A percentile compares a stretch with the other conserved stretches of the same genome.
Conservation (phyloP, 352 stramenopile genomes). For the Phytophthora tentaculata region DNA sequence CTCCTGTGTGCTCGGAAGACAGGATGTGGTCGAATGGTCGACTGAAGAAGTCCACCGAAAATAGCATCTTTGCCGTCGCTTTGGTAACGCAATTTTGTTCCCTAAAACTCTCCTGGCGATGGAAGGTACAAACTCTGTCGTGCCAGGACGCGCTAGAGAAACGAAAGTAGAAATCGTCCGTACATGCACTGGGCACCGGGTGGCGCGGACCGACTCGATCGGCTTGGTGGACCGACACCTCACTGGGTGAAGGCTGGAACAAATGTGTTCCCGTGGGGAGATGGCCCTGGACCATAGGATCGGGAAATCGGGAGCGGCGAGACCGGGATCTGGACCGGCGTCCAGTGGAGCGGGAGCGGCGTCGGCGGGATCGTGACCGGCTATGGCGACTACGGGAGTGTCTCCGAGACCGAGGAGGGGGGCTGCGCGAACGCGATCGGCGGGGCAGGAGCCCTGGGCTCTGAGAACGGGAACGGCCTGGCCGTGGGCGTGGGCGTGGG, state of each 20-base stretch:
- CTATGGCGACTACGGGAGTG: not conserved
- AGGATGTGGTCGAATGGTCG: slow-evolving; percentile 9
- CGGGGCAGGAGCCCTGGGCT: not conserved
- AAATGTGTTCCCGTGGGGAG: slow-evolving; percentile 5
- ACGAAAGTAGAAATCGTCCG: not conserved
- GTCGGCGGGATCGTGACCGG: not conserved
- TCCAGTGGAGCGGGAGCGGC: not conserved
- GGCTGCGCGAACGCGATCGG: not conserved
- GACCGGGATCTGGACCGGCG: not conserved
- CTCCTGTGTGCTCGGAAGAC: slow-evolving; percentile 4
- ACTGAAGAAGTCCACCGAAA: not conserved
- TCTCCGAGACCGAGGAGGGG: not conserved
- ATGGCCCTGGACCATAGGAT: not conserved
- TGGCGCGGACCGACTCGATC: not conserved
- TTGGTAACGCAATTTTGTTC: not conserved
- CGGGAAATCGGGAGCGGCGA: not conserved
- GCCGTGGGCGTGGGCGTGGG: not conserved
- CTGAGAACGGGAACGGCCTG: not conserved
- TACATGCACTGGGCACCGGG: not conserved
- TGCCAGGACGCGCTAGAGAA: not conserved
- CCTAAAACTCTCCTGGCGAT: not conserved
- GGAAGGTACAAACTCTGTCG: not conserved
- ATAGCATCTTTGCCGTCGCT: not conserved
- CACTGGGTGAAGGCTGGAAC: slow-evolving; percentile 1
- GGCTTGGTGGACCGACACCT: not conserved